Evolutionary conservation across 1,284 basidiomycete genomes (phyloP).

Genomic region (Trametes pubescens): DNA sequence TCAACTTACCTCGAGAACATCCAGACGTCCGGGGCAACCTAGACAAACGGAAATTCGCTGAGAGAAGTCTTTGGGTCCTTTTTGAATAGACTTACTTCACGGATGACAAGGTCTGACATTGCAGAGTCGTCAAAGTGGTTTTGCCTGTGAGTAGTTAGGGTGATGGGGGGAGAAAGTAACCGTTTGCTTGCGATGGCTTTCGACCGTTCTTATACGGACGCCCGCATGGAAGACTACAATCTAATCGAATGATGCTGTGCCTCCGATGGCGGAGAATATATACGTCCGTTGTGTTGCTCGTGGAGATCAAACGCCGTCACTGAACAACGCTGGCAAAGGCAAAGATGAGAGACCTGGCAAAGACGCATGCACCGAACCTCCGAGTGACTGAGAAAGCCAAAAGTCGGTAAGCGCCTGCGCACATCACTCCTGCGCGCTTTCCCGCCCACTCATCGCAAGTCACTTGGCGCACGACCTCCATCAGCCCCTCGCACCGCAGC

Average conservation of each 20-base stretch:
- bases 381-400: conserved; percentile 8
- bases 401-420: not conserved
- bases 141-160: too few species aligned
- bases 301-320: not conserved
- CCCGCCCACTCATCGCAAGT: conserved; percentile 13
- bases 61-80: not conserved
- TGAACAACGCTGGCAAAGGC: not conserved
- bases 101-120: conserved; percentile 37
- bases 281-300: not conserved
- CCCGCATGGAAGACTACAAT: too few species aligned
- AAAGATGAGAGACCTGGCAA: not conserved
- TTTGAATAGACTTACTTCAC: conserved; percentile 12
- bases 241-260: too few species aligned
- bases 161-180: not conserved
- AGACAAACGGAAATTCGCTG: too few species aligned
- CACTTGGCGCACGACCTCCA: conserved; percentile 23
- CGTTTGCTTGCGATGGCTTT: not conserved
- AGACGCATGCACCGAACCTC: conserved; percentile 10
- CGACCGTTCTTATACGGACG: not conserved
- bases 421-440: not conserved
- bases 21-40: conserved; percentile 32
- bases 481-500: conserved; percentile 3
- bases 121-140: not conserved
- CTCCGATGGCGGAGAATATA: not conserved
- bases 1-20: conserved; percentile 32